phyloP scores from a whole-genome alignment of 176 grass and related monocot genomes.

The Aegilops tauschii region DNA sequence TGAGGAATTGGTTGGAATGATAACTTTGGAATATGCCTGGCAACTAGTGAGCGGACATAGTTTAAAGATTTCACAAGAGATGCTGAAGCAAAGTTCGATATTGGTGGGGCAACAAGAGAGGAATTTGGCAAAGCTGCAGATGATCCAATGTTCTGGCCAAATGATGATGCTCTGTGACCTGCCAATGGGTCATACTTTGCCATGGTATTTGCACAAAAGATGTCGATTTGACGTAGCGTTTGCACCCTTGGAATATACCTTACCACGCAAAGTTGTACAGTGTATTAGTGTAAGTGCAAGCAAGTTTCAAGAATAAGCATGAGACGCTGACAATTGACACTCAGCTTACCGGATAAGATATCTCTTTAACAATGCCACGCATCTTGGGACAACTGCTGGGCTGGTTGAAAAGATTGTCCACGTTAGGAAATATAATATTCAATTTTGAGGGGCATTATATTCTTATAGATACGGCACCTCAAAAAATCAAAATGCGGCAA shows the following conservation, averaged over 20 bases:
- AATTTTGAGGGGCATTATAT: neutral
- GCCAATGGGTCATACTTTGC: constrained; percentile 65
- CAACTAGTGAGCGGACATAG: constrained; percentile 92
- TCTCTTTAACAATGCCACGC: constrained; percentile 79
- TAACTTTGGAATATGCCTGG: constrained; percentile 80
- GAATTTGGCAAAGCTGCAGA: constrained; percentile 49
- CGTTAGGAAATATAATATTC: constrained; percentile 29
- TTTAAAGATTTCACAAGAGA: constrained; percentile 94
- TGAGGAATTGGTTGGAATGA: constrained; percentile 74
- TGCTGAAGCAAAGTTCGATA: constrained; percentile 65
- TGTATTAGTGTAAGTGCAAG: constrained; percentile 20
- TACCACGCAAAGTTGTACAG: constrained; percentile 21
- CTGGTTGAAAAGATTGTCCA: constrained; percentile 59
- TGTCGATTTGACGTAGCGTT: constrained; percentile 87
- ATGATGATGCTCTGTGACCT: constrained; percentile 50
- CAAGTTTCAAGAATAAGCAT: constrained; percentile 11
- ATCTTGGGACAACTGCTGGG: constrained; percentile 95
- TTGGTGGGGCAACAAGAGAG: constrained; percentile 44
- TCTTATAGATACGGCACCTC: constrained; percentile 17
- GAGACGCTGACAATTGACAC: neutral
- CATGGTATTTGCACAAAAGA: constrained; percentile 89
- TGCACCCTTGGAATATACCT: constrained; percentile 86
- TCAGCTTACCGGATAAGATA: constrained; percentile 84
- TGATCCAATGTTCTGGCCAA: constrained; percentile 40
- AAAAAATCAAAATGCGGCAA: constrained; percentile 18